These are phyloP conservation scores for Chlorella vulgaris DNA, from an alignment of 139 green algal genomes.

Conservation along the genomic window DNA sequence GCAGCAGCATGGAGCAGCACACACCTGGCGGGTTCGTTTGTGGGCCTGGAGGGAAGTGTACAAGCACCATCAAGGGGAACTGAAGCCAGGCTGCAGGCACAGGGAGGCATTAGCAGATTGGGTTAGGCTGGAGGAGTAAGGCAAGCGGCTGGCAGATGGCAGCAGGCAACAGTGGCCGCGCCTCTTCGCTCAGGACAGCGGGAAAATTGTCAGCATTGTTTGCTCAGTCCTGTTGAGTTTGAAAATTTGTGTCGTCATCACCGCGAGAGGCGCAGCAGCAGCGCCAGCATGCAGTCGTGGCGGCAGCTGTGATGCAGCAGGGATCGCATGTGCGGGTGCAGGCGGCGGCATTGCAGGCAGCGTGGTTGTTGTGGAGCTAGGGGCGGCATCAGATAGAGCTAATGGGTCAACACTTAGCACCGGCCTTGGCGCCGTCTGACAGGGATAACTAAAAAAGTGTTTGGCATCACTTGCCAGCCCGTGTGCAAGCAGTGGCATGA, in stretches of 20 bases:
- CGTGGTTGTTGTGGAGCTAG: not conserved
- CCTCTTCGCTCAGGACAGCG: conserved; percentile 65
- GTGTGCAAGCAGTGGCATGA: conserved; percentile 1
- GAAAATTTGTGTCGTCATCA: conserved; percentile 62
- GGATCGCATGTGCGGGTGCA: not conserved
- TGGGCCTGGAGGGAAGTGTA: no score
- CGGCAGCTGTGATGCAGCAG: not conserved
- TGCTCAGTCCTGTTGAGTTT: conserved; percentile 86
- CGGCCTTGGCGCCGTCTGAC: conserved; percentile 66
- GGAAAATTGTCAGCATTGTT: conserved; percentile 60
- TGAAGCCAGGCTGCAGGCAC: no score
- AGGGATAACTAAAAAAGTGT: conserved; percentile 80
- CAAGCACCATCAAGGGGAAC: no score
- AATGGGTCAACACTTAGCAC: conserved; percentile 58
- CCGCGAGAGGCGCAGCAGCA: conserved; percentile 16
- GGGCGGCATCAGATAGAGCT: conserved; percentile 80
- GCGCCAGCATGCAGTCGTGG: not conserved
- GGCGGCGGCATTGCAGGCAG: not conserved
- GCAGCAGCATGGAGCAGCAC: not conserved
- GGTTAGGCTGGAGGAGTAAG: no score
- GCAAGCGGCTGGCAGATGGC: no score
- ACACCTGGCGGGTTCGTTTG: conserved; percentile 1
- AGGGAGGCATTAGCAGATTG: no score
- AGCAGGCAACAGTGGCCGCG: not conserved
- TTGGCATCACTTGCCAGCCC: conserved; percentile 26